phyloP scores from a whole-genome alignment of 371 early-diverging fungal species.

The Amoeboaphelidium protococcarum region DNA sequence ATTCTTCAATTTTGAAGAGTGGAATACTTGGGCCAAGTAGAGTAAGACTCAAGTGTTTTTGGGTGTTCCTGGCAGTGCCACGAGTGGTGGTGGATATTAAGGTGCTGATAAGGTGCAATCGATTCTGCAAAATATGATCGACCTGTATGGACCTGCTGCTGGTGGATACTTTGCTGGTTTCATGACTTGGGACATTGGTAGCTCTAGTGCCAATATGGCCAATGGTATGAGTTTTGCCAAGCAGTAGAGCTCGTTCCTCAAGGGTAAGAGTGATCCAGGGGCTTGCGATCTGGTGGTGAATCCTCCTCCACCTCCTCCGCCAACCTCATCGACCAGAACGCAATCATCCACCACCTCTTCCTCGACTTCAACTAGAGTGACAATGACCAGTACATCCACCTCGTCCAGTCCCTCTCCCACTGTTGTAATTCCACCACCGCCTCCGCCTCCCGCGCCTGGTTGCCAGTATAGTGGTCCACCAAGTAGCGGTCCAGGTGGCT shows the following conservation, averaged over 20 bases:
- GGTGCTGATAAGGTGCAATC: conserved; percentile 11
- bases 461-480: background rate
- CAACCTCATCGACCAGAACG: background rate
- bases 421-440: background rate
- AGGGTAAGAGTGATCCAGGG: background rate
- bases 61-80: conserved; percentile 26
- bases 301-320: background rate
- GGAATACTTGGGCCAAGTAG: conserved; percentile 35
- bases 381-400: background rate
- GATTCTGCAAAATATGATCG: conserved; percentile 10
- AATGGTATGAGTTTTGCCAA: background rate
- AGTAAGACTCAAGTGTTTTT: conserved; percentile 24
- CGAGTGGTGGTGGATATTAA: conserved; percentile 32
- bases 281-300: background rate
- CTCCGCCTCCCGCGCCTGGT: background rate
- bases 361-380: background rate
- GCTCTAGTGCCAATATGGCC: background rate
- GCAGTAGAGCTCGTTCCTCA: background rate
- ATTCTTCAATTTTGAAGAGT: conserved; percentile 34
- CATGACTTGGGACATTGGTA: background rate
- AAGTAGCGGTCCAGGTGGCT: background rate
- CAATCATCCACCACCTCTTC: background rate
- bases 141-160: background rate
- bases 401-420: background rate
- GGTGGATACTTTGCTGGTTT: background rate